Conservation (phyloP, 805 yeast species). For the Metschnikowia similis region DNA sequence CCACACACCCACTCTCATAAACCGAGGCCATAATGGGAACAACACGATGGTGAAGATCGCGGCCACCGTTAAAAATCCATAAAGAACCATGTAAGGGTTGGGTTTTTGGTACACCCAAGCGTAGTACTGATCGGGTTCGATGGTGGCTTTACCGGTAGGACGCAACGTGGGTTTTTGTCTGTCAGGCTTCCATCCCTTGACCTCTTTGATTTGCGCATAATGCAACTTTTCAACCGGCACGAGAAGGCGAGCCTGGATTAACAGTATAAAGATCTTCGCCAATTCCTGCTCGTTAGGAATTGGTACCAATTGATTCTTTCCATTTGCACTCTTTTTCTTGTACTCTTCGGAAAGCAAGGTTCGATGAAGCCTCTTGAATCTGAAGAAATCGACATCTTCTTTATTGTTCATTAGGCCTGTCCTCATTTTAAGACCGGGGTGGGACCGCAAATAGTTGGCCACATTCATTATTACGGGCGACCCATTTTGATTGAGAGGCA, state of each 20-base stretch:
- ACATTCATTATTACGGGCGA: constrained; percentile 61
- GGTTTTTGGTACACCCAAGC: constrained; percentile 80
- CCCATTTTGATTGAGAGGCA: constrained; percentile 16
- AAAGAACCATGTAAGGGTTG: constrained; percentile 57
- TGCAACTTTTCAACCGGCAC: constrained; percentile 74
- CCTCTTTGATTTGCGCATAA: constrained; percentile 57
- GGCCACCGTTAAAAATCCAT: constrained; percentile 62
- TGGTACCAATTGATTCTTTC: constrained; percentile 42
- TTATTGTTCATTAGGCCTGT: constrained; percentile 70
- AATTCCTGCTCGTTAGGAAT: constrained; percentile 50
- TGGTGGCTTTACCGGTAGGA: constrained; percentile 51
- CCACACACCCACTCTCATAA: constrained; percentile 89
- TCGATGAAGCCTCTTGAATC: constrained; percentile 77
- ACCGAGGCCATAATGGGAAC: constrained; percentile 93
- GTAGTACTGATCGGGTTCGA: constrained; percentile 66
- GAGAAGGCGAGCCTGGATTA: constrained; percentile 71
- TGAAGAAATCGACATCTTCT: constrained; percentile 73
- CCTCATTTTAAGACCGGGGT: constrained; percentile 70
- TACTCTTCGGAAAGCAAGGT: constrained; percentile 76
- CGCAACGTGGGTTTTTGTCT: constrained; percentile 59
- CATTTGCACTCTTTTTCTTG: constrained; percentile 45
- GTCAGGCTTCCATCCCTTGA: constrained; percentile 57
- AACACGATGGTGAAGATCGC: constrained; percentile 60
- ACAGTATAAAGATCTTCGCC: constrained; percentile 53
- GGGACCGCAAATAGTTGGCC: constrained; percentile 66